Evolutionary conservation across 106 monocot species (phyloP).

Genomic region (Phalaenopsis equestris): DNA sequence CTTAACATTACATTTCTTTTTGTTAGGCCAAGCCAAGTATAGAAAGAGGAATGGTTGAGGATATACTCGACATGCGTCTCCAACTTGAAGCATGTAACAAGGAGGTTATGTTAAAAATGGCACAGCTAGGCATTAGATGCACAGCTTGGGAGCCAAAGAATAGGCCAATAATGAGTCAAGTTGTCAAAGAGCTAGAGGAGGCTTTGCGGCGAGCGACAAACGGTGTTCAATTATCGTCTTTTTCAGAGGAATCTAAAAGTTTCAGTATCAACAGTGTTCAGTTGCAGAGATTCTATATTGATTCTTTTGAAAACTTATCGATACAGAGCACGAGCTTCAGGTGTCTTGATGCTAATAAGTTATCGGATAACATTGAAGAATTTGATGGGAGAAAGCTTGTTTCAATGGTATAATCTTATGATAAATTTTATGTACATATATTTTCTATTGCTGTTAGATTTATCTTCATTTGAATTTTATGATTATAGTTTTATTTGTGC

Average conservation of each 20-base stretch:
- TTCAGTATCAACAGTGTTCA: constrained; percentile 21
- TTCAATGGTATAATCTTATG: not conserved
- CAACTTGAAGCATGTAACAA: constrained; percentile 23
- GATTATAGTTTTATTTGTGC: too few relatives aligned
- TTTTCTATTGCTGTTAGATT: not conserved
- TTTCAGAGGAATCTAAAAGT: constrained; percentile 8
- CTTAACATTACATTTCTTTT: not conserved
- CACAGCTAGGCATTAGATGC: constrained; percentile 23
- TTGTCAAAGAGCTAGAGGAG: constrained; percentile 20
- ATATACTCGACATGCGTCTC: constrained; percentile 22
- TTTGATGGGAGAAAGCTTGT: not conserved
- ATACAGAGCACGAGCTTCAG: constrained; percentile 11
- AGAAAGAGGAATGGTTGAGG: constrained; percentile 23
- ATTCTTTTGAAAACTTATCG: constrained; percentile 6
- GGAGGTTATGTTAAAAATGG: constrained; percentile 33
- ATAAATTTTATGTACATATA: not conserved
- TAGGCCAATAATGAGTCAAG: constrained; percentile 24
- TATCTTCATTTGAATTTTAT: not conserved
- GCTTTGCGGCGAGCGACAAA: not conserved
- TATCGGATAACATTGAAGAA: not conserved
- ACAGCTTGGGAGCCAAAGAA: constrained; percentile 13
- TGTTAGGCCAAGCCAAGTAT: constrained; percentile 28
- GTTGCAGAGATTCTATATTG: constrained; percentile 22
- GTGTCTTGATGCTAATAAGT: constrained; percentile 17
- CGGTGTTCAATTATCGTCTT: not conserved